Base-by-base conservation (phyloP, 2,329 filamentous ascomycete genomes). In the Penicillium sp. region DNA sequence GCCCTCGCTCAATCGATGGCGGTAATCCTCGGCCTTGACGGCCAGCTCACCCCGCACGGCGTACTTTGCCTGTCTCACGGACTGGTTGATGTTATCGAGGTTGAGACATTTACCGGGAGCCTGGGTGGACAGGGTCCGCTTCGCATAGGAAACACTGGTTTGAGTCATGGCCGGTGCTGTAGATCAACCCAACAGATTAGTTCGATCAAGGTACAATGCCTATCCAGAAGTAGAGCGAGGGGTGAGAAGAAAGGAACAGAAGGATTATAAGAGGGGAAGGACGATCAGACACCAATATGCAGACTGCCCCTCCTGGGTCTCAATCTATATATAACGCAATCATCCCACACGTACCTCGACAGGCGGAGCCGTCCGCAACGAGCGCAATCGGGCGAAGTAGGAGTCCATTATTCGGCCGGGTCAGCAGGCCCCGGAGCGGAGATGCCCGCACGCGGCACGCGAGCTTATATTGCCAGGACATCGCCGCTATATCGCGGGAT, bases 21-120 rank as follows among this genome's bases (percentile, higher is more conserved):
- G 83, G 71, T 90, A 95, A 66, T 87, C 77, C 70, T 98, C 92
- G 10, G 88, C 92, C 70, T 85, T 87, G 63, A 93, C 84, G 41
- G 92, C 90, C 48, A 98, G 79, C 69, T 96, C 92, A 60, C 92
- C 92, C 55, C 92, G 86, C 39, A 98, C 92, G 52, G 92, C 92
- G 71, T 98, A 98, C 70, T 95, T 82, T 60, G 92, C 92, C 45
- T 80, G 79, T 61, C 82, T 80, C 51, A 96, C 78, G 64, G 92
- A 77, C 33, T 80, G 85, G 72, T 96, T 98, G 74, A 98, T 94
- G 72, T 92, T 95, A 66, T 86, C 75, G 57, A 85, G 73, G 56
- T 75, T 84, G 54, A 98, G 74, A 32, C 69, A 68, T 42, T 71
- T 65, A 11, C 51, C 35, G 22, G 39, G 37, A 9, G 61, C 47